phyloP scores from a whole-genome alignment of 345 rosid species.

The Conringia planisiliqua region DNA sequence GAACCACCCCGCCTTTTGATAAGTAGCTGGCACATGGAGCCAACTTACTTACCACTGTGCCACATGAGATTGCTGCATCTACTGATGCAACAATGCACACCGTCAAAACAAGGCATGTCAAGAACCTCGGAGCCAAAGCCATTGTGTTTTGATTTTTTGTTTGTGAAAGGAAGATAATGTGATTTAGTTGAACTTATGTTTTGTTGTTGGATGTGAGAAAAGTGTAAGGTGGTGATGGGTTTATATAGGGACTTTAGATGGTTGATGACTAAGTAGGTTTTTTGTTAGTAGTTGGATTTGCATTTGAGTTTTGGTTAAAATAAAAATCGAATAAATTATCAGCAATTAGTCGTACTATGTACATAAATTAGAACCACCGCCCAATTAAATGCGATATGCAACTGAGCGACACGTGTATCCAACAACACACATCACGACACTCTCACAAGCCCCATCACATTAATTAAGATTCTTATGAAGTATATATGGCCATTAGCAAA shows the following conservation, averaged over 20 bases:
- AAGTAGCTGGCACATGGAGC: slow-evolving; percentile 38
- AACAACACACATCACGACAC: background rate
- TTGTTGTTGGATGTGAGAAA: slow-evolving; percentile 22
- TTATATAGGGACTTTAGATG: slow-evolving; percentile 6
- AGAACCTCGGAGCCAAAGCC: slow-evolving; percentile 16
- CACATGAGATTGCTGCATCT: slow-evolving; percentile 40
- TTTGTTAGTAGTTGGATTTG: slow-evolving; percentile 28
- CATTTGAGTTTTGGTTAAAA: background rate
- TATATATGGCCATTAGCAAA: no score
- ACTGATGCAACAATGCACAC: slow-evolving; percentile 27
- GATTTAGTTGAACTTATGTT: background rate
- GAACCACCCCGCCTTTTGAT: background rate
- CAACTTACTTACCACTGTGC: slow-evolving; percentile 27
- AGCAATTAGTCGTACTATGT: background rate
- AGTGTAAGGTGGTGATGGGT: background rate
- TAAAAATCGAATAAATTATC: background rate
- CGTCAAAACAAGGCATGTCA: slow-evolving; percentile 21
- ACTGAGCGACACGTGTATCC: slow-evolving; percentile 8
- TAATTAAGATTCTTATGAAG: no score
- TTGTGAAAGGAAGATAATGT: background rate
- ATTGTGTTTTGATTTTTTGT: slow-evolving; percentile 11
- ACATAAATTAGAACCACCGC: background rate
- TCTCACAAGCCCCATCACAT: no score
- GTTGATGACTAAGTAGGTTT: background rate
- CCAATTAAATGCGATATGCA: background rate